Conservation (phyloP, 2,329 filamentous ascomycete genomes). For the Penicillium sp. region DNA sequence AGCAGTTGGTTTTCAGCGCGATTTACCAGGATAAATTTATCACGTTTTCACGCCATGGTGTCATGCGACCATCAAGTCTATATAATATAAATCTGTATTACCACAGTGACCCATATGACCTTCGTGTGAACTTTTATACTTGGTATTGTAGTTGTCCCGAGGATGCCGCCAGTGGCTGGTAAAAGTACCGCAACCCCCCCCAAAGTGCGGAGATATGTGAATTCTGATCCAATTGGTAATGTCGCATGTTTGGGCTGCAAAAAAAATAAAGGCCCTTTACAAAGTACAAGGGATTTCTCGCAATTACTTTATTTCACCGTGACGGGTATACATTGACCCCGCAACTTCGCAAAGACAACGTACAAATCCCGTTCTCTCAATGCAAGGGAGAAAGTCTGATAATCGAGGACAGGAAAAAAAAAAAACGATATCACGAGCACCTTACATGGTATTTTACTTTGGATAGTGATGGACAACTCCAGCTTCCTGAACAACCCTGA, state of each 20-base stretch:
- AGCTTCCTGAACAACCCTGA: conserved; percentile 9
- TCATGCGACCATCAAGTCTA: conserved; percentile 23
- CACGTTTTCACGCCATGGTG: conserved; percentile 20
- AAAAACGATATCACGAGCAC: neutral
- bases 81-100: conserved; percentile 25
- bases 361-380: neutral
- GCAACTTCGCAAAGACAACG: neutral
- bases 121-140: neutral
- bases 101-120: conserved; percentile 3
- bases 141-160: neutral
- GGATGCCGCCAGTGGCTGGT: neutral
- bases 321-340: conserved; percentile 3
- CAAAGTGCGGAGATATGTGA: neutral
- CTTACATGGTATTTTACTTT: conserved; percentile 8
- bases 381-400: conserved; percentile 1
- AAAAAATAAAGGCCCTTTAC: neutral
- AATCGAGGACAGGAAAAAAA: neutral
- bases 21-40: conserved; percentile 12
- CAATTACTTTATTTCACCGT: neutral
- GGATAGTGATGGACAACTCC: conserved; percentile 3
- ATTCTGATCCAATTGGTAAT: neutral
- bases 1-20: conserved; percentile 11
- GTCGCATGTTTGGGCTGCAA: neutral
- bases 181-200: neutral
- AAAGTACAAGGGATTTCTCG: neutral